These are phyloP conservation scores for Talaromyces islandicus DNA, from an alignment of 2,329 filamentous ascomycete genomes.

Conservation along the genomic window DNA sequence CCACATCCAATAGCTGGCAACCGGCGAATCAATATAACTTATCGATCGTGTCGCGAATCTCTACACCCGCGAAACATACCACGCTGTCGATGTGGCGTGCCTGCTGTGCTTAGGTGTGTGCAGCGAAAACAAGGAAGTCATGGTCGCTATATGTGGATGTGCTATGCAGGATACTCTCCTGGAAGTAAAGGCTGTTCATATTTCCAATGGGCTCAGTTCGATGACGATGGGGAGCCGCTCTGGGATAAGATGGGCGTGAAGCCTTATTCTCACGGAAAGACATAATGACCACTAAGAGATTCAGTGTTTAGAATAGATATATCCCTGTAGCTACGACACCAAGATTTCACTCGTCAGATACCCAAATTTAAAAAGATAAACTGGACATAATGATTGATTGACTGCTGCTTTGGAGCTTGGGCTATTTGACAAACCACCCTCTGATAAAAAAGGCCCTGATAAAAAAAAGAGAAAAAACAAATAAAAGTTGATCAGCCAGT, in stretches of 20 bases:
- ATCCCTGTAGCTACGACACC: background rate
- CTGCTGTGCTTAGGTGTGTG: slow-evolving; percentile 67
- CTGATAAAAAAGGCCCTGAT: background rate
- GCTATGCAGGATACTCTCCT: slow-evolving; percentile 56
- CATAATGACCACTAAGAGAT: background rate
- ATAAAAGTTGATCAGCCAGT: background rate
- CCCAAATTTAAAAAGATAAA: background rate
- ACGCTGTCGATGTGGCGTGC: slow-evolving; percentile 66
- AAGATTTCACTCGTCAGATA: background rate
- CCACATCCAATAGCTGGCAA: slow-evolving; percentile 78
- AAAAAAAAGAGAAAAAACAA: background rate
- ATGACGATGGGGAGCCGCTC: slow-evolving; percentile 75
- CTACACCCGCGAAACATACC: slow-evolving; percentile 76
- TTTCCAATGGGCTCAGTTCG: slow-evolving; percentile 82
- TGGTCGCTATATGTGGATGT: slow-evolving; percentile 92
- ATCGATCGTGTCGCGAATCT: slow-evolving; percentile 72
- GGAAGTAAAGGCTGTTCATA: slow-evolving; percentile 59
- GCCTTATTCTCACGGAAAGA: background rate
- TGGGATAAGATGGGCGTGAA: slow-evolving; percentile 39
- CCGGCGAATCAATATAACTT: slow-evolving; percentile 87
- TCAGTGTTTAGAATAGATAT: background rate
- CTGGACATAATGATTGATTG: background rate
- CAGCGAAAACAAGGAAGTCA: slow-evolving; percentile 70
- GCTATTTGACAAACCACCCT: background rate
- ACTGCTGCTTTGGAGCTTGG: background rate